Evolutionary conservation across 208 protist genomes (phyloP).

Genomic region (Trypanosoma melophagium): DNA sequence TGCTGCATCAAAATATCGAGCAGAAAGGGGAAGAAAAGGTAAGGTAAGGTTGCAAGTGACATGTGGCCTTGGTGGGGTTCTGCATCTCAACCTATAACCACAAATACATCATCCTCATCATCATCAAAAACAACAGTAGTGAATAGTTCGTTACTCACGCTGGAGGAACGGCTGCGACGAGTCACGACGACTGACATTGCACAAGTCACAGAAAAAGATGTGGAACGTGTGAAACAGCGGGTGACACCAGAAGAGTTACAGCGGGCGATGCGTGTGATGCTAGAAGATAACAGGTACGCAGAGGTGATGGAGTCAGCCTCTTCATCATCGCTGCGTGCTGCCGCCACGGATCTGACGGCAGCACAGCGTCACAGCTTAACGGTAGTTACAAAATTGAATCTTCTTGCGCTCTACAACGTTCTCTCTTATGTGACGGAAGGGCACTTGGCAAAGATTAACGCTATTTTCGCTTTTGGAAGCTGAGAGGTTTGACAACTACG

Average conservation of each 20-base stretch:
- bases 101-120: neutral
- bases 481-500: neutral
- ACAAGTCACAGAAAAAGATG: slow-evolving; percentile 50
- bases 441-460: slow-evolving; percentile 7
- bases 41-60: too few relatives aligned
- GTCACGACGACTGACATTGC: slow-evolving; percentile 55
- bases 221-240: slow-evolving; percentile 35
- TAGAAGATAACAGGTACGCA: slow-evolving; percentile 67
- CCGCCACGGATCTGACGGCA: slow-evolving; percentile 36
- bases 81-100: too few relatives aligned
- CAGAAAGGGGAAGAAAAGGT: too few relatives aligned
- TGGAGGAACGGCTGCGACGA: slow-evolving; percentile 53
- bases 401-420: slow-evolving; percentile 60
- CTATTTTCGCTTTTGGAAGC: neutral
- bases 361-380: slow-evolving; percentile 33
- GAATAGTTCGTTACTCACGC: slow-evolving; percentile 15
- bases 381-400: slow-evolving; percentile 16
- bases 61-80: too few relatives aligned
- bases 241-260: slow-evolving; percentile 44
- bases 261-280: slow-evolving; percentile 47
- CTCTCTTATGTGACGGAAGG: slow-evolving; percentile 61
- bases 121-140: neutral
- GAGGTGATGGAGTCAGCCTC: slow-evolving; percentile 49
- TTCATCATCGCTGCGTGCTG: slow-evolving; percentile 36
- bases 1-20: too few relatives aligned